Evolutionary conservation across 345 rosid species (phyloP).

Genomic region (Lepidium aucheri): DNA sequence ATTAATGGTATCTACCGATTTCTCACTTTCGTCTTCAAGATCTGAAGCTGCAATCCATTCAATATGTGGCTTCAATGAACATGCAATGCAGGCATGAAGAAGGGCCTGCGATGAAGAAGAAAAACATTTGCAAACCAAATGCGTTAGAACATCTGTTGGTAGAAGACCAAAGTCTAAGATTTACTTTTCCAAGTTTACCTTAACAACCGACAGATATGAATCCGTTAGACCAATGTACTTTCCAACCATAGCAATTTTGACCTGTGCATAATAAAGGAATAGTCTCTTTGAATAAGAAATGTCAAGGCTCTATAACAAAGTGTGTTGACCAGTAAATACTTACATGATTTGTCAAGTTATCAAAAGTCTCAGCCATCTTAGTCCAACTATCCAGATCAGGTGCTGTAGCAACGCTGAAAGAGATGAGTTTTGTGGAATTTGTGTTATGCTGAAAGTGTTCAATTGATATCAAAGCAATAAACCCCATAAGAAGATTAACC

Average conservation of each 20-base stretch:
- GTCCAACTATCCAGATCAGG: conserved; percentile 79
- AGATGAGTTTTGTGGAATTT: conserved; percentile 15
- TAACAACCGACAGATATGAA: conserved; percentile 89
- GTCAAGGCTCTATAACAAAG: conserved; percentile 4
- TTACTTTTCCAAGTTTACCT: conserved; percentile 36
- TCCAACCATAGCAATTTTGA: conserved; percentile 93
- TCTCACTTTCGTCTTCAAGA: conserved; percentile 77
- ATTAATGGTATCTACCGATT: conserved; percentile 36
- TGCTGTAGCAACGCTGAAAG: conserved; percentile 59
- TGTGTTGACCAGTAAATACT: conserved; percentile 23
- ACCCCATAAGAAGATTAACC: conserved; percentile 37
- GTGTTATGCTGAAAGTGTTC: conserved; percentile 17
- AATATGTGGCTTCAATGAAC: conserved; percentile 69
- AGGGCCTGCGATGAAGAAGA: conserved; percentile 59
- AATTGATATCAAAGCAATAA: not conserved
- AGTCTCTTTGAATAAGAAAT: conserved; percentile 15
- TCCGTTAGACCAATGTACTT: conserved; percentile 90
- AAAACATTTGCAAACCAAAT: conserved; percentile 7
- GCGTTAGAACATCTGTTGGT: not conserved
- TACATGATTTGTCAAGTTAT: conserved; percentile 50
- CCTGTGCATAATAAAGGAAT: conserved; percentile 40
- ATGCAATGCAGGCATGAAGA: conserved; percentile 91
- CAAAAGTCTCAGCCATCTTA: conserved; percentile 66
- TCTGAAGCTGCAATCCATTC: conserved; percentile 99
- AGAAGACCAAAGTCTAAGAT: not conserved